Percentiles rank a stretch among this genome's conserved stretches.
phyloP scores from a whole-genome alignment of 163 green algal genomes.

The Chlorella variabilis region DNA sequence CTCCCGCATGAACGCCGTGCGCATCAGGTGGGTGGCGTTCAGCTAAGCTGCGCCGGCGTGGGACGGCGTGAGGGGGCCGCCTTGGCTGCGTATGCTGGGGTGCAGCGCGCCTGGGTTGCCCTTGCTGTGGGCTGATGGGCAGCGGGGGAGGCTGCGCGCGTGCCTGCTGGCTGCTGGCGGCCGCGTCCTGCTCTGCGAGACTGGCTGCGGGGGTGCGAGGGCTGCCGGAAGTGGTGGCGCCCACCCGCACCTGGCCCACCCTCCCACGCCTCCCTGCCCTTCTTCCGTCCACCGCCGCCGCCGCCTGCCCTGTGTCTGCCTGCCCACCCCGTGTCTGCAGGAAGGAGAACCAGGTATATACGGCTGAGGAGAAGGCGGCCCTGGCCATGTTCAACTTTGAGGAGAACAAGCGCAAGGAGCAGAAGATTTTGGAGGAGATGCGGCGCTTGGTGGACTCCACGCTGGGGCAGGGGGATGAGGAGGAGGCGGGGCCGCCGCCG shows the following conservation, averaged over 20 bases:
- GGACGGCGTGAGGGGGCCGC: no score
- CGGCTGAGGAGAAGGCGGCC: conserved; percentile 96
- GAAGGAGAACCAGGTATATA: conserved; percentile 89
- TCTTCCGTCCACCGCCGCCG: no score
- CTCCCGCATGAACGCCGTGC: conserved; percentile 97
- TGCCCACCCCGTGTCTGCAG: conserved; percentile 38
- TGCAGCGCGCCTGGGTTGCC: no score
- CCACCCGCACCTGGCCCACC: no score
- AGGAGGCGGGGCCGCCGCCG: conserved; percentile 16
- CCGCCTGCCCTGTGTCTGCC: no score
- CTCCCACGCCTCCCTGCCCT: neutral
- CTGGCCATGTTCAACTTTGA: conserved; percentile 99
- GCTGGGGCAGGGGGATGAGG: conserved; percentile 35
- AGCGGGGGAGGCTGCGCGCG: no score
- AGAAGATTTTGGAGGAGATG: conserved; percentile 90
- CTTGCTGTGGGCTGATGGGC: no score
- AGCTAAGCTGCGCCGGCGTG: neutral
- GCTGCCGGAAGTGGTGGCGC: no score
- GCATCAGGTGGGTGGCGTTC: conserved; percentile 68
- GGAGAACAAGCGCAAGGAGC: conserved; percentile 94
- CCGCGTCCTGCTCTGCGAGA: no score
- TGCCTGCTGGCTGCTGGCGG: no score
- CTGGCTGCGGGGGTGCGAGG: no score
- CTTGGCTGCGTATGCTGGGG: no score
- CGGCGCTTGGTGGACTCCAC: conserved; percentile 75